Conservation (phyloP, 2,329 filamentous ascomycete genomes). For the Ophiostoma ips region DNA sequence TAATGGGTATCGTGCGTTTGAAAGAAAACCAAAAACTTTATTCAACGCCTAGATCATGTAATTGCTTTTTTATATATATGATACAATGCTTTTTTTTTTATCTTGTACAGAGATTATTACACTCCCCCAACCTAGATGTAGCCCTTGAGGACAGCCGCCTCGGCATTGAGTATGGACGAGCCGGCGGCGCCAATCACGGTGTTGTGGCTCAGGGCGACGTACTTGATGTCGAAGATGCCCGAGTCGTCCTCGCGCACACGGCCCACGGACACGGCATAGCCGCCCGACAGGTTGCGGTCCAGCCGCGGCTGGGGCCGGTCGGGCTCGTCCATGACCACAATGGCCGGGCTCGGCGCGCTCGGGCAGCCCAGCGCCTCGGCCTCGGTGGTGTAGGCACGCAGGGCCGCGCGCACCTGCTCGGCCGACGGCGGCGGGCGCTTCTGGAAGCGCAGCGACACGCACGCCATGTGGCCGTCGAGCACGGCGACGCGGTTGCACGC, state of each 20-base stretch:
- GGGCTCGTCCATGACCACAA: slow-evolving; percentile 77
- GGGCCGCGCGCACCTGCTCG: slow-evolving; percentile 62
- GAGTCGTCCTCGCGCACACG: slow-evolving; percentile 73
- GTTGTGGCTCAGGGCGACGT: slow-evolving; percentile 80
- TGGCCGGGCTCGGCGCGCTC: slow-evolving; percentile 68
- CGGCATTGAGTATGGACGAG: slow-evolving; percentile 86
- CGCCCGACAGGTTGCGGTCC: slow-evolving; percentile 70
- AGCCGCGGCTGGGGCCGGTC: slow-evolving; percentile 85
- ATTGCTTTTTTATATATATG: not conserved
- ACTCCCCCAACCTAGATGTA: slow-evolving; percentile 39
- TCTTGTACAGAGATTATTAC: not conserved
- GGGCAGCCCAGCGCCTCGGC: slow-evolving; percentile 74
- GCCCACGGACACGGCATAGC: slow-evolving; percentile 85
- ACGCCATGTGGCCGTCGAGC: slow-evolving; percentile 89
- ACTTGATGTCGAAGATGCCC: slow-evolving; percentile 87
- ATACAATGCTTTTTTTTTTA: not conserved
- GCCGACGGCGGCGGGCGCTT: slow-evolving; percentile 59
- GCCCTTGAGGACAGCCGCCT: slow-evolving; percentile 82
- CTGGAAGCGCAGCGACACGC: slow-evolving; percentile 73
- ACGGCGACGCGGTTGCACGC: slow-evolving; percentile 93
- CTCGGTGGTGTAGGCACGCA: slow-evolving; percentile 71
- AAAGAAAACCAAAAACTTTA: not conserved
- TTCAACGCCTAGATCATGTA: not conserved
- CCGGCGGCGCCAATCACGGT: slow-evolving; percentile 88
- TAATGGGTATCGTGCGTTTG: too few species aligned